Percentiles rank a stretch among this genome's conserved stretches.
Evolutionary conservation across 345 rosid genomes (phyloP).

Genomic region (Heritiera fomes): DNA sequence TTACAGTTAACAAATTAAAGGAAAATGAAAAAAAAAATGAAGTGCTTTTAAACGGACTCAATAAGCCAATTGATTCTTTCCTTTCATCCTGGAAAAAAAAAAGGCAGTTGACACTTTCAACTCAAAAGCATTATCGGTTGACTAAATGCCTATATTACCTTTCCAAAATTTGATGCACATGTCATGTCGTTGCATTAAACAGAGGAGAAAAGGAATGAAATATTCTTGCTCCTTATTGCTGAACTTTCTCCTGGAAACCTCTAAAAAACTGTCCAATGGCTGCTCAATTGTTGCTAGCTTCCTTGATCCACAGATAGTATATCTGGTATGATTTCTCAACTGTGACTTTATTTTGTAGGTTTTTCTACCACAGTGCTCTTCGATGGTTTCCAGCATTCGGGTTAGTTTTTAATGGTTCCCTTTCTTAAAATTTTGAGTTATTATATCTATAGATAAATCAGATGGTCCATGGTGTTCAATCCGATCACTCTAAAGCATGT

Average conservation of each 20-base stretch:
- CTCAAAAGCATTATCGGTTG: neutral
- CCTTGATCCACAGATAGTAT: neutral
- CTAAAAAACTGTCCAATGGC: constrained; percentile 1
- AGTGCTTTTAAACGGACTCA: neutral
- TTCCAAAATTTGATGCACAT: neutral
- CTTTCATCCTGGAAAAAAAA: neutral
- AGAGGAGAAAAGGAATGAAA: neutral
- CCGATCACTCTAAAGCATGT: neutral
- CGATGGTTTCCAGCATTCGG: constrained; percentile 80
- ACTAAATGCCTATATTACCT: constrained; percentile 9
- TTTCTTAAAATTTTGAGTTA: neutral
- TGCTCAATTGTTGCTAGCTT: constrained; percentile 5
- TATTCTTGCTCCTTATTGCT: constrained; percentile 7
- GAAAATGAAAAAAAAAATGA: neutral
- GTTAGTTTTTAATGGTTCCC: constrained; percentile 45
- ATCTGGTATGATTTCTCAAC: neutral
- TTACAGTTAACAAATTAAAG: too few relatives aligned
- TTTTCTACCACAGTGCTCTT: constrained; percentile 94
- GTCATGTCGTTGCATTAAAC: neutral
- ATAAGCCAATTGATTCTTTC: neutral
- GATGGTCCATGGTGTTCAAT: neutral
- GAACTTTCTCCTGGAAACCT: neutral
- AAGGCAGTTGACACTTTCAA: neutral
- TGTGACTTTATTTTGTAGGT: constrained; percentile 48
- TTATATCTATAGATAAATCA: neutral